Percentiles rank a stretch among this genome's conserved stretches.
Evolutionary conservation across 2,329 filamentous ascomycete species (phyloP).

Genomic region (Nannizziopsis barbatae): DNA sequence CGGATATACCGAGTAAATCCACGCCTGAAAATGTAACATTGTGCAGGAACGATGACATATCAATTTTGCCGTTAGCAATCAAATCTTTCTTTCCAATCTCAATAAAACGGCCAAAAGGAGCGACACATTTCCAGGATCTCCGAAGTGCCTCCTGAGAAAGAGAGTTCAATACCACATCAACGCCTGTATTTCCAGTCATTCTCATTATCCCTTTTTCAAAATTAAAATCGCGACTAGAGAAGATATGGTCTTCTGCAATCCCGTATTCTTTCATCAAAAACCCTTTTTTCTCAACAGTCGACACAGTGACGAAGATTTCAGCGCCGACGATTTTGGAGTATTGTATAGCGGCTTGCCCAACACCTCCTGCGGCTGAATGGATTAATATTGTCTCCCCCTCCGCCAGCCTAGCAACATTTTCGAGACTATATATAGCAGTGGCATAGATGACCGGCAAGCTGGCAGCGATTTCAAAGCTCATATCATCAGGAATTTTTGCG

Average conservation of each 20-base stretch:
- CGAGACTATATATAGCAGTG: slow-evolving; percentile 15
- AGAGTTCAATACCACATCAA: slow-evolving; percentile 17
- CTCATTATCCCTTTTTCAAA: slow-evolving; percentile 14
- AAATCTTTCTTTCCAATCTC: slow-evolving; percentile 15
- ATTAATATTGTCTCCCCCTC: slow-evolving; percentile 18
- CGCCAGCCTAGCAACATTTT: slow-evolving; percentile 12
- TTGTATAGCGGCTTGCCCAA: slow-evolving; percentile 19
- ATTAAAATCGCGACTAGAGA: slow-evolving; percentile 9
- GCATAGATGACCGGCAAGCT: slow-evolving; percentile 12
- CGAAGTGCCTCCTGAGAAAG: slow-evolving; percentile 13
- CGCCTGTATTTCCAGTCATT: slow-evolving; percentile 12
- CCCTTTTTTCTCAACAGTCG: slow-evolving; percentile 14
- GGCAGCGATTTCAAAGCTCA: slow-evolving; percentile 17
- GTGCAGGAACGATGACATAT: slow-evolving; percentile 9
- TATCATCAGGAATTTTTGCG: slow-evolving; percentile 11
- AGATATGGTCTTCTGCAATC: slow-evolving; percentile 14
- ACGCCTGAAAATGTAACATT: slow-evolving; percentile 11
- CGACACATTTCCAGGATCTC: slow-evolving; percentile 13
- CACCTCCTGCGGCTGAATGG: slow-evolving; percentile 17
- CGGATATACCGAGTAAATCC: slow-evolving; percentile 7
- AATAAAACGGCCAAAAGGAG: slow-evolving; percentile 14
- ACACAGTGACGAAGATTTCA: slow-evolving; percentile 18
- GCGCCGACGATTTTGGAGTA: slow-evolving; percentile 17
- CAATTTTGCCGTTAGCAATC: slow-evolving; percentile 4
- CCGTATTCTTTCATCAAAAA: slow-evolving; percentile 14